These are phyloP conservation scores for Didymella lethalis DNA, from an alignment of 2,329 filamentous ascomycete species.

Conservation along the genomic window DNA sequence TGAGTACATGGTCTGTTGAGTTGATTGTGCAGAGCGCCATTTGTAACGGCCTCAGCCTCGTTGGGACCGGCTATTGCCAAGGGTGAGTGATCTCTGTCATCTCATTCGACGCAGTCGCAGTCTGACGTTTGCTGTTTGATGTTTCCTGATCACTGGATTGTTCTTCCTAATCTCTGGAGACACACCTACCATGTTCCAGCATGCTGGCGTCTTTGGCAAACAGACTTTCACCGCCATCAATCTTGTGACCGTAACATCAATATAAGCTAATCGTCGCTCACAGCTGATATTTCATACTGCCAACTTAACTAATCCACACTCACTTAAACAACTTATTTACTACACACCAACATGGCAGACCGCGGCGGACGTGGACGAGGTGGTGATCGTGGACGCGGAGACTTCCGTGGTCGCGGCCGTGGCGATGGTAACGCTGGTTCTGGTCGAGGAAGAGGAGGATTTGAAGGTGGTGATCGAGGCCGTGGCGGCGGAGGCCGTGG, in stretches of 20 bases:
- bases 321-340: background rate
- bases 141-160: background rate
- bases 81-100: conserved; percentile 5
- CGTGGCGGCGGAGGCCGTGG: conserved; percentile 34
- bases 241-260: background rate
- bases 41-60: background rate
- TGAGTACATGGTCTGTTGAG: background rate
- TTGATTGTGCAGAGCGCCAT: background rate
- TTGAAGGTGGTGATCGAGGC: conserved; percentile 29
- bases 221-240: background rate
- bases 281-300: background rate
- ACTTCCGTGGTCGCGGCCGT: conserved; percentile 32
- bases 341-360: conserved; percentile 12
- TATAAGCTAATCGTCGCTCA: background rate
- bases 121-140: no score
- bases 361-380: conserved; percentile 24
- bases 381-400: conserved; percentile 33
- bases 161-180: background rate
- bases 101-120: background rate
- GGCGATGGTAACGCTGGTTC: conserved; percentile 34
- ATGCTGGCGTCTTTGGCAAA: background rate
- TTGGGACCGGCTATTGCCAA: background rate
- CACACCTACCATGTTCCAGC: background rate
- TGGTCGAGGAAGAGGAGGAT: conserved; percentile 21
- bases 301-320: background rate